phyloP scores from a whole-genome alignment of 2,329 filamentous ascomycete genomes.

The Neofusicoccum umdonicola region DNA sequence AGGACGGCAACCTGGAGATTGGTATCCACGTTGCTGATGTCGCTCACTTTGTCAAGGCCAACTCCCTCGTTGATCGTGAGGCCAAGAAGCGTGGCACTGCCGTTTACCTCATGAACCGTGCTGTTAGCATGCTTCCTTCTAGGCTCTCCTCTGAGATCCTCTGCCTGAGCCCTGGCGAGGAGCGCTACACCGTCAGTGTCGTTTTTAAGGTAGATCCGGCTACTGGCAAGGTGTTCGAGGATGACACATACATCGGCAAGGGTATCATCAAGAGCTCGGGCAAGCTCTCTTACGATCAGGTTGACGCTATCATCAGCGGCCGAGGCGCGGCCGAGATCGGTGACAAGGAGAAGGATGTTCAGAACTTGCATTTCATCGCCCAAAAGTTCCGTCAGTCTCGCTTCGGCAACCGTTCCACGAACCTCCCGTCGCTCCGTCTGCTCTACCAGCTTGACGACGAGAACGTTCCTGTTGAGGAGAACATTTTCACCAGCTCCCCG shows the following conservation, averaged over 20 bases:
- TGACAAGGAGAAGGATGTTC: constrained; percentile 71
- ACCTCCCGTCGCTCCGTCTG: constrained; percentile 81
- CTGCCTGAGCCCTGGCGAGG: constrained; percentile 81
- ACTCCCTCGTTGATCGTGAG: constrained; percentile 92
- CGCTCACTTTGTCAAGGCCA: constrained; percentile 93
- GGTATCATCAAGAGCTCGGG: constrained; percentile 88
- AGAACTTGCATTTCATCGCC: constrained; percentile 74
- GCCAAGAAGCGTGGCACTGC: constrained; percentile 97
- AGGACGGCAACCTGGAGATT: constrained; percentile 85
- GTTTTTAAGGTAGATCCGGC: constrained; percentile 86
- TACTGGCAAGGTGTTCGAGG: constrained; percentile 75
- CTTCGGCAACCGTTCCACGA: constrained; percentile 73
- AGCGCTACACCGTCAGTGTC: constrained; percentile 86
- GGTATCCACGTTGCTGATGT: constrained; percentile 95
- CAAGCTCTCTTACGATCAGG: constrained; percentile 79
- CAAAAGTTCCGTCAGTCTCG: constrained; percentile 89
- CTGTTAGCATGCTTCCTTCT: constrained; percentile 80
- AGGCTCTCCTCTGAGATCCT: constrained; percentile 85
- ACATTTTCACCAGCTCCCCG: constrained; percentile 87
- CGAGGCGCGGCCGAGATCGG: constrained; percentile 60
- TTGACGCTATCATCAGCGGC: constrained; percentile 75
- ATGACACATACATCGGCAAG: constrained; percentile 91
- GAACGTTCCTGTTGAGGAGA: constrained; percentile 93
- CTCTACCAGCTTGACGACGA: constrained; percentile 95
- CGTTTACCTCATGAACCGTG: constrained; percentile 90